Evolutionary conservation across 139 green algal species (phyloP), one percentile per base, ranked within the genome.

Genomic region (Nannochloris sp.): DNA sequence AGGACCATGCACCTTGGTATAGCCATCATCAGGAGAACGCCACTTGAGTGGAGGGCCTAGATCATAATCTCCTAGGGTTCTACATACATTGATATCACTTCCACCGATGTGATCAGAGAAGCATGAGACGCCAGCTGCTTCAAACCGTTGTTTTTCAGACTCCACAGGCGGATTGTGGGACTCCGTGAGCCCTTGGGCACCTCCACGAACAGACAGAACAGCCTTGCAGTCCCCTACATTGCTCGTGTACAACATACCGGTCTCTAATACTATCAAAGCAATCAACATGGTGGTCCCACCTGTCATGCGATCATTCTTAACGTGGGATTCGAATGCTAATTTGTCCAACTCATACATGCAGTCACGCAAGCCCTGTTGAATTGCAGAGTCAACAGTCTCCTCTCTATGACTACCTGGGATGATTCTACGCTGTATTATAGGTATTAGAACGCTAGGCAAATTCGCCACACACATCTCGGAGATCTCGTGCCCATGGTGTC

Each of bases 41-140:
- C 61, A 71, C 59, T 78, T 78, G 8, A 78, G 50, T 14, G 71
- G 71, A 40, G 48, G 14, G 2, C 71, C 71, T 37, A 78, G 43
- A 64, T 78, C 71, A n/a, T 70, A 78, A 49, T 78, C 71, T 2
- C 71, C 71, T 29, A 78, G 23, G 4, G 71, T 73, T 57, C 71
- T 55, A 59, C 65, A 73, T 16, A 78, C 71, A 49, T 78, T 78
- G 36, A 78, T 73, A 57, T 73, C 65, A 4, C 43, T 68, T 21
- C 50, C 71, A 5, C 43, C 48, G 10, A 78, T 78, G 44, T 73
- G 65, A 59, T 78, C 71, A 18, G 63, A 62, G 50, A 66, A 70
- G 51, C 49, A 61, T n/a, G 18, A 19, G 16, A 72, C 37, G 3
- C 66, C 66, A 21, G 66, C 66, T 27, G 48, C 58, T 12, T 60